Conservation (phyloP, 768 basidiomycete species). For the Xerocomellus intermedius region DNA sequence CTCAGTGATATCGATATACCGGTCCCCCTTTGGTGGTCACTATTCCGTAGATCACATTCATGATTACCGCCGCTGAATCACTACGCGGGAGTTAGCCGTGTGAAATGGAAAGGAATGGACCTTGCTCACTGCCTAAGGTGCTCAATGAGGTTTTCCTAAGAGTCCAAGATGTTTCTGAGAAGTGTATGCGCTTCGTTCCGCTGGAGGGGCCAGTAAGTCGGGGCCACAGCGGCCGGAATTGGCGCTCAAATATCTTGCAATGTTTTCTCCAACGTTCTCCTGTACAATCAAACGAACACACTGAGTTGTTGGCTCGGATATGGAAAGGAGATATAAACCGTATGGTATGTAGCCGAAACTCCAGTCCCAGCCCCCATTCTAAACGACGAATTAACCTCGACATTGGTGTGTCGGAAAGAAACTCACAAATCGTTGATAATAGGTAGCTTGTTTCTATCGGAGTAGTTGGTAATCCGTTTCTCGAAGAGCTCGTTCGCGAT, state of each 20-base stretch:
- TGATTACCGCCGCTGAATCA: slow-evolving; percentile 50
- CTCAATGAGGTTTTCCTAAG: slow-evolving; percentile 43
- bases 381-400: slow-evolving; percentile 19
- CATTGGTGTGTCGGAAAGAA: neutral
- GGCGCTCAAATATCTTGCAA: slow-evolving; percentile 50
- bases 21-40: slow-evolving; percentile 42
- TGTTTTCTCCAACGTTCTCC: slow-evolving; percentile 53
- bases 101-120: neutral
- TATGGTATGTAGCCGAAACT: slow-evolving; percentile 57
- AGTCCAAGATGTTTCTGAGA: slow-evolving; percentile 43
- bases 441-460: slow-evolving; percentile 45
- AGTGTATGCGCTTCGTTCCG: slow-evolving; percentile 45
- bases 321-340: slow-evolving; percentile 25
- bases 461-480: slow-evolving; percentile 54
- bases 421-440: slow-evolving; percentile 53
- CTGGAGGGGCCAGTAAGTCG: slow-evolving; percentile 45
- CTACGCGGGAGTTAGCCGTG: slow-evolving; percentile 26
- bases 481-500: slow-evolving; percentile 54
- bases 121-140: slow-evolving; percentile 49
- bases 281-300: slow-evolving; percentile 15
- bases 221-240: slow-evolving; percentile 47
- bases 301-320: neutral
- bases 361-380: slow-evolving; percentile 49
- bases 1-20: slow-evolving; percentile 52
- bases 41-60: slow-evolving; percentile 54